A percentile compares a stretch with the other conserved stretches of the same genome.
Conservation (phyloP, 805 yeast species). For the Saturnispora zaruensis region DNA sequence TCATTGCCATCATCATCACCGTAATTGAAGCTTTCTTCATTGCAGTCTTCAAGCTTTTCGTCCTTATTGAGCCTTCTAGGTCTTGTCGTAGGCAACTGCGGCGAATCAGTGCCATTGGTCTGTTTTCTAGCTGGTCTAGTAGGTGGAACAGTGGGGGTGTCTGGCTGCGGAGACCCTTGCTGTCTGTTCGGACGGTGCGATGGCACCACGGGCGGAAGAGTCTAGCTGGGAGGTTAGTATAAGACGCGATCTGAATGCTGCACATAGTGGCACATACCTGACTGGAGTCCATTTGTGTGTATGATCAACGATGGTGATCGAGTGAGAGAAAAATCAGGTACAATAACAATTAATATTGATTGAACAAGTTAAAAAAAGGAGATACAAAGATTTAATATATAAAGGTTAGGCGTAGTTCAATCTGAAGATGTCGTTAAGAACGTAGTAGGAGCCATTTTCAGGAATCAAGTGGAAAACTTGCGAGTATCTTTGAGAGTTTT, state of each 20-base stretch:
- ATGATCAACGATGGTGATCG: neutral
- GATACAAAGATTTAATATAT: neutral
- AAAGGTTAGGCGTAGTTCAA: slow-evolving; percentile 59
- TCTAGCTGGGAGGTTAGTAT: neutral
- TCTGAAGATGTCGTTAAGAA: slow-evolving; percentile 94
- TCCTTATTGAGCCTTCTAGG: slow-evolving; percentile 5
- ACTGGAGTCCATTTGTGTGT: neutral
- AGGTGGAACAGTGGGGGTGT: slow-evolving; percentile 2
- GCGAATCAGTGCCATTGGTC: neutral
- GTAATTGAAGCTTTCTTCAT: neutral
- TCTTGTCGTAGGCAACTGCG: slow-evolving; percentile 15
- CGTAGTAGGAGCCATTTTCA: slow-evolving; percentile 84
- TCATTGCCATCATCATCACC: neutral
- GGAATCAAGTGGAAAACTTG: slow-evolving; percentile 97
- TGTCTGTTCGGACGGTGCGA: neutral
- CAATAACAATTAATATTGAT: neutral
- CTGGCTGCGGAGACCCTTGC: slow-evolving; percentile 9
- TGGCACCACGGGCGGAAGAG: neutral
- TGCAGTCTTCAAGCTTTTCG: neutral
- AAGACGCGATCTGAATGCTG: too few relatives aligned
- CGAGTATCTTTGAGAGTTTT: slow-evolving; percentile 90
- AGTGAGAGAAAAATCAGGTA: neutral
- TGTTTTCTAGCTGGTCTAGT: neutral
- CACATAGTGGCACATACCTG: neutral
- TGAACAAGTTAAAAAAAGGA: neutral